Percentiles rank a stretch among this genome's conserved stretches.
Evolutionary conservation across 2,329 filamentous ascomycete species (phyloP).

Genomic region (Paraphoma sp.): DNA sequence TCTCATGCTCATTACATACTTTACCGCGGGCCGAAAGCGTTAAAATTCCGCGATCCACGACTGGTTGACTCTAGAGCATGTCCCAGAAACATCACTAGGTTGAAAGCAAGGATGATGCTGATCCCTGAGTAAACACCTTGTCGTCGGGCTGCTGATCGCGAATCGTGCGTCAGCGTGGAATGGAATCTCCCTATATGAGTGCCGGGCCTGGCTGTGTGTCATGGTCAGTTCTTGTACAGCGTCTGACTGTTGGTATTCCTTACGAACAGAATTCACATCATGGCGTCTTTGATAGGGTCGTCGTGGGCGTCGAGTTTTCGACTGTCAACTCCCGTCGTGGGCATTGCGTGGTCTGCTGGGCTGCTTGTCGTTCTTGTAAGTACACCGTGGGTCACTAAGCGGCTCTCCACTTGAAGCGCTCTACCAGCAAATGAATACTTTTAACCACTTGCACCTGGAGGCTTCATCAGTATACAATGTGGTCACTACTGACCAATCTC

Average conservation of each 20-base stretch:
- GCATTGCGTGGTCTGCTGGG: conserved; percentile 14
- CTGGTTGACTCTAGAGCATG: background rate
- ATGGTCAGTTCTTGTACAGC: background rate
- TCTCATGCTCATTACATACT: background rate
- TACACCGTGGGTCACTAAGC: background rate
- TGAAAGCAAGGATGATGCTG: background rate
- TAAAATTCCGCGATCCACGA: background rate
- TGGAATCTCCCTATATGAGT: background rate
- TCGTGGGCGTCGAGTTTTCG: conserved; percentile 6
- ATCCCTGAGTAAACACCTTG: background rate
- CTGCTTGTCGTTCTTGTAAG: conserved; percentile 18
- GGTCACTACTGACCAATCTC: background rate
- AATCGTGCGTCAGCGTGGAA: background rate
- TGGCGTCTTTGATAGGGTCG: background rate
- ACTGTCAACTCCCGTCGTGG: conserved; percentile 11
- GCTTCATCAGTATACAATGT: too few relatives aligned
- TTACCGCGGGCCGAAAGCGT: background rate
- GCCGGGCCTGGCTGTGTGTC: background rate
- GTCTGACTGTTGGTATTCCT: background rate
- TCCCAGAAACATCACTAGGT: background rate
- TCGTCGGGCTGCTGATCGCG: background rate
- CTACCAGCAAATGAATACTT: too few relatives aligned
- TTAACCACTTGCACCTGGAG: too few relatives aligned
- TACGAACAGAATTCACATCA: background rate
- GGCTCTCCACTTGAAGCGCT: too few relatives aligned